Evolutionary conservation across 257 asterid genomes (phyloP).

Genomic region (Euphrasia confusa): DNA sequence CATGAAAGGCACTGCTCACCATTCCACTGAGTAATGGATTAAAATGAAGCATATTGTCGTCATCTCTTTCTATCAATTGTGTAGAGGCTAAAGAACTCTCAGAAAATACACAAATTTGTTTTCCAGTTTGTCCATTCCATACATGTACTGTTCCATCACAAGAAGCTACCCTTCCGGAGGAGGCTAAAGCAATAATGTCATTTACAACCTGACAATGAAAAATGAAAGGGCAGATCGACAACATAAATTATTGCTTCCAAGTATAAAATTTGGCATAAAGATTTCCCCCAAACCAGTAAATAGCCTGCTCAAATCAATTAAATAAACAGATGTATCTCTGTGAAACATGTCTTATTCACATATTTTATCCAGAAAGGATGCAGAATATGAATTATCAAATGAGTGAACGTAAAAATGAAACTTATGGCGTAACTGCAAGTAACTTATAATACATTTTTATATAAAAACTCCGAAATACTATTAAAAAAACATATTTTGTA

Average conservation of each 20-base stretch:
- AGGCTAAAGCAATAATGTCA: slow-evolving; percentile 65
- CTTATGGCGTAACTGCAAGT: too few species aligned
- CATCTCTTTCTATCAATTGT: slow-evolving; percentile 53
- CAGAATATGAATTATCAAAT: background rate
- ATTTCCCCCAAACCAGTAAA: background rate
- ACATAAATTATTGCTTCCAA: slow-evolving; percentile 12
- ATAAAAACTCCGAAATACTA: background rate
- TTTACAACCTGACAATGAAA: slow-evolving; percentile 65
- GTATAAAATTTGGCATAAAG: background rate
- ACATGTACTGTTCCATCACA: slow-evolving; percentile 96
- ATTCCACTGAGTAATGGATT: slow-evolving; percentile 75
- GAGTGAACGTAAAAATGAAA: slow-evolving; percentile 11
- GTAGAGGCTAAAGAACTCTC: slow-evolving; percentile 57
- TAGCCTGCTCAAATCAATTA: background rate
- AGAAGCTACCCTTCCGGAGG: slow-evolving; percentile 91
- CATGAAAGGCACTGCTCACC: slow-evolving; percentile 72
- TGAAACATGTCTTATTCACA: background rate
- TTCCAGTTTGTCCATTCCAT: slow-evolving; percentile 94
- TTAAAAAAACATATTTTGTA: slow-evolving; percentile 1
- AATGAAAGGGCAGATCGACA: slow-evolving; percentile 18
- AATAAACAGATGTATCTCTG: background rate
- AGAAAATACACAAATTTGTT: slow-evolving; percentile 61
- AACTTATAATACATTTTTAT: background rate
- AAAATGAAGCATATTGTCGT: slow-evolving; percentile 67
- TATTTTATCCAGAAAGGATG: too few species aligned